Evolutionary conservation across 441 rosid species (phyloP), one percentile per base, ranked within the genome.

Genomic region (Croton setiger): DNA sequence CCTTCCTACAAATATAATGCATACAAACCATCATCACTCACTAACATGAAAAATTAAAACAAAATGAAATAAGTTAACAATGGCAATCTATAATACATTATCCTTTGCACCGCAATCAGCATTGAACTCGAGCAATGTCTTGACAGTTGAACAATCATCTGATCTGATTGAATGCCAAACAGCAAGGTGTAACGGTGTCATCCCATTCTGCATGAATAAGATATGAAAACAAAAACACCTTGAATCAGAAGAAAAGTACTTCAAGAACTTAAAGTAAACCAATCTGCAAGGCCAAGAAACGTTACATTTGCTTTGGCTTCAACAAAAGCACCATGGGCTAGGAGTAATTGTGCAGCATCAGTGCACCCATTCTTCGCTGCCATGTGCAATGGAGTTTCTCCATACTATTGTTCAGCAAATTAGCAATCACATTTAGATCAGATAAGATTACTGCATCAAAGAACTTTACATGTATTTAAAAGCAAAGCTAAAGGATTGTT

Each of bases 361-460:
- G 75, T 84, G 77, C 96, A 83, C 35, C 99, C 98, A 66, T 90
- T 94, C 88, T 94, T 94, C 21, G 97, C 96, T 17, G 97, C 97
- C 98, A 94, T 94, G 79, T 94, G 99, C 84, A 94, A 82, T 9
- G 99, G 97, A 78, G 98, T 94, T 77, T 94, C 99, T 70, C 99
- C 99, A 76, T 90, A 92, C 99, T 94, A 83, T 66, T 57, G 12
- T 44, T 71, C 72, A 72, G 66, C 52, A 69, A n/a, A 69, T 55
- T 44, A 63, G 54, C 67, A 33, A 45, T 36, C 63, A 67, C 21
- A 35, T 59, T 71, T 36, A 49, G 39, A 63, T 48, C 39, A 39
- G 31, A 27, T 27, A 1, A 27, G 48, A 45, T 12, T 37, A 31
- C 18, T 21, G 21, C 41, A 62, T 49, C 45, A 52, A 68, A 72